phyloP scores from a whole-genome alignment of 805 yeast species.

The Metschnikowia matae region DNA sequence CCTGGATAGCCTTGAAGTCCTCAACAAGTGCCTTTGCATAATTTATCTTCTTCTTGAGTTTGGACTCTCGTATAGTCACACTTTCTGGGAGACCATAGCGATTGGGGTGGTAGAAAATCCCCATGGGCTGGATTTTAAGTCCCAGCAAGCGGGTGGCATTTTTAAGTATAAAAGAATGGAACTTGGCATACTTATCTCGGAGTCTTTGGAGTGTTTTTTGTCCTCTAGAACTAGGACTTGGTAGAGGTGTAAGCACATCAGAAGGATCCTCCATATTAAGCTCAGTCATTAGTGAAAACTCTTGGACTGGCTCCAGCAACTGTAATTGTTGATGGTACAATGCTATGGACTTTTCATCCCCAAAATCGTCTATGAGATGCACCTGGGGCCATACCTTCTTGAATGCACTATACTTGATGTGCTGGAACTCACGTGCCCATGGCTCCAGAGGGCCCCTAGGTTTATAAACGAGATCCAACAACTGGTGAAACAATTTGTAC shows the following conservation, averaged over 20 bases:
- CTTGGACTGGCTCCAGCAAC: slow-evolving; percentile 5
- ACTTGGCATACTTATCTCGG: slow-evolving; percentile 12
- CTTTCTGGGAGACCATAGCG: slow-evolving; percentile 31
- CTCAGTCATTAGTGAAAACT: slow-evolving; percentile 12
- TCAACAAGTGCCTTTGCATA: slow-evolving; percentile 20
- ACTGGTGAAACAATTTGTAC: slow-evolving; percentile 19
- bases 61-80: slow-evolving; percentile 23
- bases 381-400: slow-evolving; percentile 32
- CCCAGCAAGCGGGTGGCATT: slow-evolving; percentile 21
- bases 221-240: background rate
- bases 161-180: slow-evolving; percentile 20
- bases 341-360: slow-evolving; percentile 8
- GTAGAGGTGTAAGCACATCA: background rate
- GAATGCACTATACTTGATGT: slow-evolving; percentile 20
- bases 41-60: slow-evolving; percentile 23
- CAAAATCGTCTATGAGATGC: slow-evolving; percentile 29
- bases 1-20: slow-evolving; percentile 21
- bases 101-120: slow-evolving; percentile 29
- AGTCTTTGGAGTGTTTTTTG: background rate
- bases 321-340: slow-evolving; percentile 17
- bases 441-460: slow-evolving; percentile 9
- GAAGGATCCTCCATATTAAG: slow-evolving; percentile 5
- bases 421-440: slow-evolving; percentile 22
- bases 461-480: slow-evolving; percentile 30
- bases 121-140: slow-evolving; percentile 27